A percentile compares a stretch with the other conserved stretches of the same genome.
These are phyloP conservation scores for Aspergillus cejpii DNA, from an alignment of 2,329 filamentous ascomycete species.

Conservation along the genomic window DNA sequence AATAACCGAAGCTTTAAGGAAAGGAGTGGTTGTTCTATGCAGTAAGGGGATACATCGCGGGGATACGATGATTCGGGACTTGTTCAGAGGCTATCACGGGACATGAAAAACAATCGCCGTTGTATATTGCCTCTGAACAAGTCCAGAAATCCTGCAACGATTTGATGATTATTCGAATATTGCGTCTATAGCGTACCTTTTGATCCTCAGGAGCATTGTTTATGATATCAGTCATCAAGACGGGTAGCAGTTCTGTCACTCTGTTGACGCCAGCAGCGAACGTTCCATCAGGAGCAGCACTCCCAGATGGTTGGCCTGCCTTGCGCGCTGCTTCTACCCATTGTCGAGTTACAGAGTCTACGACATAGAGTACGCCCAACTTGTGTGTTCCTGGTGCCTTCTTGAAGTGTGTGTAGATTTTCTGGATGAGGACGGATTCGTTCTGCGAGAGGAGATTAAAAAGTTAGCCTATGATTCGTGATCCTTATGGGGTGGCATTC, in stretches of 20 bases:
- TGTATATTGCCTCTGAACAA: slow-evolving; percentile 17
- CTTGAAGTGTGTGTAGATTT: slow-evolving; percentile 95
- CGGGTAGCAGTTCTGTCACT: slow-evolving; percentile 90
- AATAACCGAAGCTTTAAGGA: slow-evolving; percentile 17
- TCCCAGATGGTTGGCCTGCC: slow-evolving; percentile 73
- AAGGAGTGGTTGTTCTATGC: slow-evolving; percentile 18
- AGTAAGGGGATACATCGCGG: slow-evolving; percentile 18
- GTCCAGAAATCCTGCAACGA: slow-evolving; percentile 30
- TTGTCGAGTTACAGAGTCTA: slow-evolving; percentile 98
- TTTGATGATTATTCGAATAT: slow-evolving; percentile 17
- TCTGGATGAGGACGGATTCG: slow-evolving; percentile 90
- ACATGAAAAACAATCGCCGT: slow-evolving; percentile 27
- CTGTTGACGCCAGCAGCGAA: slow-evolving; percentile 92
- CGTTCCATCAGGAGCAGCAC: slow-evolving; percentile 78
- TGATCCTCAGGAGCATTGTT: slow-evolving; percentile 83
- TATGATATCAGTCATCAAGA: slow-evolving; percentile 92
- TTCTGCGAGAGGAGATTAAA: slow-evolving; percentile 53
- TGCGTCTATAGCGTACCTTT: slow-evolving; percentile 69
- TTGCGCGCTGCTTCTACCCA: slow-evolving; percentile 95
- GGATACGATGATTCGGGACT: slow-evolving; percentile 22
- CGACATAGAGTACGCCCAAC: slow-evolving; percentile 96
- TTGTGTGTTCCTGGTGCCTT: slow-evolving; percentile 93
- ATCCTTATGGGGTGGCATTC: slow-evolving; percentile 27
- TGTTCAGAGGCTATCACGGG: slow-evolving; percentile 19
- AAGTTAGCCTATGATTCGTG: slow-evolving; percentile 20